Evolutionary conservation across 2,329 filamentous ascomycete species (phyloP).

Genomic region (Fusarium equiseti): DNA sequence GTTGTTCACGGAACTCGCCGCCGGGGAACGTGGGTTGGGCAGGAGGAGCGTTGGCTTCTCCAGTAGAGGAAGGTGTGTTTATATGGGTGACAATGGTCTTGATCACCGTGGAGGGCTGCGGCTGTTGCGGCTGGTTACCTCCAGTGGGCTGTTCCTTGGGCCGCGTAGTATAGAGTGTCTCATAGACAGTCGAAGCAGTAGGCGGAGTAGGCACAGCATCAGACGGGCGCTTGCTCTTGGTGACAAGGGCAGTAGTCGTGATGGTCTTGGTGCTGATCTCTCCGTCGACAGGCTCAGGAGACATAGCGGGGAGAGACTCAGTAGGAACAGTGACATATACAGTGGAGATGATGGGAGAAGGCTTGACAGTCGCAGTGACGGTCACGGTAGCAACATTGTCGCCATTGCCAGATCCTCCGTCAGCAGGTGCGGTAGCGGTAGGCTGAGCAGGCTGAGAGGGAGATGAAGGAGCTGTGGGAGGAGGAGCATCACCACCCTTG

Average conservation of each 20-base stretch:
- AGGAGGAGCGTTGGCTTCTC: constrained; percentile 7
- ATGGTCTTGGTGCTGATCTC: constrained; percentile 37
- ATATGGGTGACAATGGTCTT: constrained; percentile 34
- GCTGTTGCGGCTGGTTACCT: constrained; percentile 15
- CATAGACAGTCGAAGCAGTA: constrained; percentile 34
- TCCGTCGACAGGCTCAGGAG: constrained; percentile 21
- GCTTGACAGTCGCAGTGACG: constrained; percentile 55
- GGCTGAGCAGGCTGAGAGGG: constrained; percentile 26
- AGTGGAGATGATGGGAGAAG: constrained; percentile 55
- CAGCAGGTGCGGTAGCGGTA: constrained; percentile 24
- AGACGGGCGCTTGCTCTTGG: constrained; percentile 23
- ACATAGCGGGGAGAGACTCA: constrained; percentile 20
- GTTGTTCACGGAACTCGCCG: constrained; percentile 41
- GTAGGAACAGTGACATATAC: constrained; percentile 54
- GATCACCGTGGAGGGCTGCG: constrained; percentile 36
- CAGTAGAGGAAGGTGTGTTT: constrained; percentile 22
- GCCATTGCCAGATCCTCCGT: constrained; percentile 26
- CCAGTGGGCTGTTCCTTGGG: constrained; percentile 24
- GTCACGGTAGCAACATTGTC: constrained; percentile 46
- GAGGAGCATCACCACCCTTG: constrained; percentile 35
- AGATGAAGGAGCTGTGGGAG: constrained; percentile 37
- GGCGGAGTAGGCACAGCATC: constrained; percentile 20
- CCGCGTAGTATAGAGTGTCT: constrained; percentile 38
- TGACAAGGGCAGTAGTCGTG: constrained; percentile 41
- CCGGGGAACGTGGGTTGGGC: constrained; percentile 36